Evolutionary conservation across 805 yeast genomes (phyloP).

Genomic region (Metschnikowia lunata): DNA sequence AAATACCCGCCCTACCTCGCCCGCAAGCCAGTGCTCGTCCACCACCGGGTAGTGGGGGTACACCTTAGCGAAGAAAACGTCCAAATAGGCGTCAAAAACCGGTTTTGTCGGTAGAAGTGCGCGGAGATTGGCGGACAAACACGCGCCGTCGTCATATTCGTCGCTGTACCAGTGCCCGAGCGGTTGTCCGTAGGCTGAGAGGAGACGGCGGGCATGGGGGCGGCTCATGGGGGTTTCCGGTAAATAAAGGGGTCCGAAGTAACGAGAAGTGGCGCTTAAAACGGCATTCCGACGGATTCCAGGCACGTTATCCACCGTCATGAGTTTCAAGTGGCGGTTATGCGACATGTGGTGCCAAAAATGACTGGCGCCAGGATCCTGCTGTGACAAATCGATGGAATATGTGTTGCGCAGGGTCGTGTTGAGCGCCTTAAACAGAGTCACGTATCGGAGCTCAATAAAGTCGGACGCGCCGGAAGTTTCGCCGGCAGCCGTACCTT

Average conservation of each 20-base stretch:
- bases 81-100: slow-evolving; percentile 10
- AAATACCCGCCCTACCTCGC: slow-evolving; percentile 7
- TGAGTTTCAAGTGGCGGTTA: slow-evolving; percentile 9
- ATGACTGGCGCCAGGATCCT: slow-evolving; percentile 17
- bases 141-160: slow-evolving; percentile 6
- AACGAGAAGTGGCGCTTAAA: slow-evolving; percentile 8
- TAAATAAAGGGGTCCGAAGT: slow-evolving; percentile 8
- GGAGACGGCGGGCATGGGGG: slow-evolving; percentile 4
- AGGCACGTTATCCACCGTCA: slow-evolving; percentile 10
- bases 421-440: slow-evolving; percentile 5
- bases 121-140: slow-evolving; percentile 8
- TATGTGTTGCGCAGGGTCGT: slow-evolving; percentile 12
- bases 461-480: slow-evolving; percentile 1
- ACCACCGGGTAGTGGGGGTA: slow-evolving; percentile 17
- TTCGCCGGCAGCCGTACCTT: neutral
- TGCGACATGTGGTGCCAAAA: slow-evolving; percentile 15
- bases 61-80: slow-evolving; percentile 13
- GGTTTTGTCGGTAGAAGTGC: slow-evolving; percentile 11
- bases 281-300: slow-evolving; percentile 3
- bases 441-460: slow-evolving; percentile 4
- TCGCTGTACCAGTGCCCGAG: slow-evolving; percentile 10
- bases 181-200: slow-evolving; percentile 13
- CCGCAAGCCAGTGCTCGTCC: slow-evolving; percentile 13
- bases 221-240: slow-evolving; percentile 8
- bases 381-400: slow-evolving; percentile 16